These are phyloP conservation scores for Penicillium subrubescens DNA, from an alignment of 495 filamentous ascomycete genomes.

Conservation along the genomic window DNA sequence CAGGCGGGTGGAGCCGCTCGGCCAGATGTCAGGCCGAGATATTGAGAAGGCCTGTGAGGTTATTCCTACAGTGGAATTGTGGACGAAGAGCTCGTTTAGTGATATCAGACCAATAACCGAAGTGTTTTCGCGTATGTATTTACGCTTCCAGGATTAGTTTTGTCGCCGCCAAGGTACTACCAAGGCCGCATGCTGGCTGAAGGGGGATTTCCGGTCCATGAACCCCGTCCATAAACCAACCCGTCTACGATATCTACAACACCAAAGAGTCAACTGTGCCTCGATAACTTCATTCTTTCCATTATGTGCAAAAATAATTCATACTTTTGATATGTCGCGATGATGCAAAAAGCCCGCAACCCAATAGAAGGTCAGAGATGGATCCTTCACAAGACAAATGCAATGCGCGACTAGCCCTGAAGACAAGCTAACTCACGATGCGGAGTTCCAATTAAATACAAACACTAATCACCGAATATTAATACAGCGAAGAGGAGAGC, in stretches of 20 bases:
- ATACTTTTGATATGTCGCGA: neutral
- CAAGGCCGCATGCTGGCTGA: no score
- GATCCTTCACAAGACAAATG: neutral
- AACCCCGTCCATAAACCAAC: no score
- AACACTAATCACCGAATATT: constrained; percentile 6
- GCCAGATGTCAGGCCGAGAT: constrained; percentile 1
- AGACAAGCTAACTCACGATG: neutral
- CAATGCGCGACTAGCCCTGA: neutral
- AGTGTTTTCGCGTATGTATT: no score
- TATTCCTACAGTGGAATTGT: neutral
- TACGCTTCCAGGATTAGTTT: no score
- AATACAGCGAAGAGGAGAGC: neutral
- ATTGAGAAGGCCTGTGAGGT: neutral
- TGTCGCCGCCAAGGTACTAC: no score
- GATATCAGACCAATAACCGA: no score
- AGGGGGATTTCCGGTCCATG: no score
- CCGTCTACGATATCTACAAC: no score
- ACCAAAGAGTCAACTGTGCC: no score
- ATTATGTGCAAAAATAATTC: neutral
- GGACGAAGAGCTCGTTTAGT: no score
- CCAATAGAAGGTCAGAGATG: neutral
- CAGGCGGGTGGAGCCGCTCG: constrained; percentile 1
- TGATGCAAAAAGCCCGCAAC: neutral
- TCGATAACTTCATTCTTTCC: neutral
- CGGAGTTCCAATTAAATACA: constrained; percentile 1